Evolutionary conservation across 225 moss, liverwort and hornwort genomes (phyloP).

Genomic region (Thuidium tamariscinum): DNA sequence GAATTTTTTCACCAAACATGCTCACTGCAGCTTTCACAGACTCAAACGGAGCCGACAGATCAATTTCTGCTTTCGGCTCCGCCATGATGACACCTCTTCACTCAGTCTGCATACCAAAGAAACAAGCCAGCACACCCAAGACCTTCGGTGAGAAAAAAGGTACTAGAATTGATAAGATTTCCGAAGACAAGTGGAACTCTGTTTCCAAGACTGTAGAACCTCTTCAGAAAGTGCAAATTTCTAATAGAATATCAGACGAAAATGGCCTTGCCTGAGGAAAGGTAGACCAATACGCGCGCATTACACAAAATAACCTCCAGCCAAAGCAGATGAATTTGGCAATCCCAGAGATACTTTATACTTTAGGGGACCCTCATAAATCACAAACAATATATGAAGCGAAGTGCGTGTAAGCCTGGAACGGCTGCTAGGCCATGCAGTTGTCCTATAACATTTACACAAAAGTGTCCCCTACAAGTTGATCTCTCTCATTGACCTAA

Average conservation of each 20-base stretch:
- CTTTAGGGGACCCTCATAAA: neutral
- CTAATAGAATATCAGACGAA: neutral
- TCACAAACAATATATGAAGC: neutral
- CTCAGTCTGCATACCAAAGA: slow-evolving; percentile 4
- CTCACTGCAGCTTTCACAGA: slow-evolving; percentile 52
- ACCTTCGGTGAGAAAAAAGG: neutral
- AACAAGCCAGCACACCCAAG: neutral
- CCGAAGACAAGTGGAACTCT: neutral
- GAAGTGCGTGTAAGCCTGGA: neutral
- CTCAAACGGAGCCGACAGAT: slow-evolving; percentile 45
- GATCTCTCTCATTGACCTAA: neutral
- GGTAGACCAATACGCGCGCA: neutral
- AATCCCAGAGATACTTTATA: neutral
- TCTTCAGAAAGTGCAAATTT: neutral
- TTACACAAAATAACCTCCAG: neutral
- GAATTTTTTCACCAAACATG: slow-evolving; percentile 52
- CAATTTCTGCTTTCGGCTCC: slow-evolving; percentile 48
- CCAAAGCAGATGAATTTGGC: neutral
- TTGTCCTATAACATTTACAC: neutral
- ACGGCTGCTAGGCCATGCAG: neutral
- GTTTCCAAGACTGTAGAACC: neutral
- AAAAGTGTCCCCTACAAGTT: neutral
- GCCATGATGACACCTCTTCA: slow-evolving; percentile 21
- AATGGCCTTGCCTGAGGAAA: neutral
- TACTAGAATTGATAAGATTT: neutral